Base-by-base conservation (phyloP, 1,139 yeast species). In the Taphrina populina region DNA sequence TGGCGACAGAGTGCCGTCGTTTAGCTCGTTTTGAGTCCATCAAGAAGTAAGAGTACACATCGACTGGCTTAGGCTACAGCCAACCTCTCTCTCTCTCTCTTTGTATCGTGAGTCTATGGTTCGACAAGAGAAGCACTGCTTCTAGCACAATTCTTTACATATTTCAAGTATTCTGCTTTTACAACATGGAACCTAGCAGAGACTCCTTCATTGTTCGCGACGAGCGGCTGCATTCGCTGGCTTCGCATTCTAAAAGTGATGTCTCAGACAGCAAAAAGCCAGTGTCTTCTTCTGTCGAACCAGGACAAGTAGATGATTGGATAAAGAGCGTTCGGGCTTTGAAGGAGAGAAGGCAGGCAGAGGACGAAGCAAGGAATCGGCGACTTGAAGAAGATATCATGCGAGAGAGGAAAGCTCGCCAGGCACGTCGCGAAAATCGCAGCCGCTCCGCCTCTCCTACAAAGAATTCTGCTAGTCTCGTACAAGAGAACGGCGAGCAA, bases 221-320 rank as follows among this genome's bases (percentile, higher is more conserved):
- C 6, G 54, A 49, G 29, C 44, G 39, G 19, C 46, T 49, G 6
- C n/a, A n/a, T n/a, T 11, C 11, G 10, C 21, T 23, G 19, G 19
- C 21, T 15, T 23, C 37, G 37, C 15, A 23, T 8, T 23, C 13
- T 15, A 13, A 8, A 17, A 13, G n/a, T n/a, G 10, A 3, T 1
- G 26, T 27, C 24, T 36, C 41, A 11, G 26, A 26, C 11, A 36
- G 27, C 11, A 15, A 20, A 1, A 36, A n/a, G 15, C 27, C 41
- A 4, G n/a, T n/a, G 8, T 10, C 4, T 11, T 13, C 13, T 11
- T 13, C 23, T 4, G 41, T 21, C n/a, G 41, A 45, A 13, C 11
- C 43, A 4, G 53, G 33, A 13, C 40, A 49, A 20, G 54, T 49
- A 11, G 44, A 49, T 15, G 54, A 40, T 10, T 49, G 54, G 54